Evolutionary conservation across 345 rosid genomes (phyloP), one percentile per base, ranked within the genome.

Genomic region (Erodium maritimum): DNA sequence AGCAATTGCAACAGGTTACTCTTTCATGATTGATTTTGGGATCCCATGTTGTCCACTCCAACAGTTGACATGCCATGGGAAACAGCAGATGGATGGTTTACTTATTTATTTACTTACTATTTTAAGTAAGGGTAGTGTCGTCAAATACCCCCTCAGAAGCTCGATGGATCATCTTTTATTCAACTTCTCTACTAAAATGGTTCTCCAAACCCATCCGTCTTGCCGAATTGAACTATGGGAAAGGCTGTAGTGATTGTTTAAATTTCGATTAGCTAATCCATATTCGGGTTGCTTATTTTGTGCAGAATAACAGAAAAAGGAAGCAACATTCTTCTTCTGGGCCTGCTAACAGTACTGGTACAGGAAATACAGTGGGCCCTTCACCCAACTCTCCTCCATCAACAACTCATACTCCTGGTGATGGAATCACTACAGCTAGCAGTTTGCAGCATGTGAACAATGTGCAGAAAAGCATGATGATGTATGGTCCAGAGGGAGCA

Each of bases 391-490:
- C 90, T 63, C 85, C 87, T 51, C 84, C 80, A 21, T 84, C 91
- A 67, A 77, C 91, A 67, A 77, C 85, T 55, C 91, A 79, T 50
- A 79, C 83, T 10, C 77, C 85, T 54, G 83, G 91, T 24, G 91
- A 84, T 67, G 90, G 78, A 70, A 65, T 79, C 46, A 65, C 73
- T 55, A 69, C 77, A 23, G 72, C 75, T 19, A 67, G 67, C 55
- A 75, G 77, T 57, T 51, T 78, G 65, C 82, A 72, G 67, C 74
- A 71, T 53, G 68, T 67, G 63, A 77, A 61, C 50, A 71, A 64
- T 62, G 67, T 65, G 57, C 64, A 74, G 23, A 83, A 80, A 72
- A 69, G 63, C 76, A 52, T 64, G 70, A 60, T 75, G 68, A 58
- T 70, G 22, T 76, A 73, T 74, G 76, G 74, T 63, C 46, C 73